These are phyloP conservation scores for Sophora flavescens DNA, from an alignment of 306 rosid genomes.

Conservation along the genomic window DNA sequence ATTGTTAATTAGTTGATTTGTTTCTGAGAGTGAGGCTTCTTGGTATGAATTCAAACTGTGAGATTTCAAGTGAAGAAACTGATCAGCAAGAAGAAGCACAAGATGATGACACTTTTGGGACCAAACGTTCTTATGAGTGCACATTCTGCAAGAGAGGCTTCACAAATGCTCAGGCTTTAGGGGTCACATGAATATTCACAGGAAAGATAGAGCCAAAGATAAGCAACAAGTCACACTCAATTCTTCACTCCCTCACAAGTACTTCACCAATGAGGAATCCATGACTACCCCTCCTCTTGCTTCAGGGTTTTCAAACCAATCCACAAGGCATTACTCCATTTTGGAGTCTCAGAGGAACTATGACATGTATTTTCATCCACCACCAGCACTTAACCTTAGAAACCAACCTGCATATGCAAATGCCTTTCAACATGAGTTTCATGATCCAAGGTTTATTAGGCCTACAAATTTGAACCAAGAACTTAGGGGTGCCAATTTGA, in stretches of 20 bases:
- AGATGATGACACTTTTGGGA: conserved; percentile 41
- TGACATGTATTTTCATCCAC: conserved; percentile 55
- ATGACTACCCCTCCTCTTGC: conserved; percentile 42
- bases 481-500: conserved; percentile 69
- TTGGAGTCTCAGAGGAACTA: conserved; percentile 55
- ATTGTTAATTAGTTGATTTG: not conserved
- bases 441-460: conserved; percentile 46
- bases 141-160: conserved; percentile 93
- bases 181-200: conserved; percentile 98
- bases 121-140: conserved; percentile 76
- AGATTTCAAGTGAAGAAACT: conserved; percentile 72
- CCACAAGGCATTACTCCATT: conserved; percentile 41
- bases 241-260: not conserved
- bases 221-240: conserved; percentile 49
- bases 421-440: conserved; percentile 40
- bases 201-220: conserved; percentile 80
- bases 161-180: conserved; percentile 94
- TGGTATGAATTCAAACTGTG: conserved; percentile 46
- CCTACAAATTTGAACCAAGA: conserved; percentile 57
- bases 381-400: conserved; percentile 39
- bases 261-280: conserved; percentile 35
- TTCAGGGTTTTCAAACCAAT: conserved; percentile 47
- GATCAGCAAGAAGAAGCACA: conserved; percentile 41
- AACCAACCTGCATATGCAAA: conserved; percentile 32
- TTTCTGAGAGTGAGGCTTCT: not conserved